Base-by-base conservation (phyloP, 2,329 filamentous ascomycete species). In the Aureobasidium vineae region DNA sequence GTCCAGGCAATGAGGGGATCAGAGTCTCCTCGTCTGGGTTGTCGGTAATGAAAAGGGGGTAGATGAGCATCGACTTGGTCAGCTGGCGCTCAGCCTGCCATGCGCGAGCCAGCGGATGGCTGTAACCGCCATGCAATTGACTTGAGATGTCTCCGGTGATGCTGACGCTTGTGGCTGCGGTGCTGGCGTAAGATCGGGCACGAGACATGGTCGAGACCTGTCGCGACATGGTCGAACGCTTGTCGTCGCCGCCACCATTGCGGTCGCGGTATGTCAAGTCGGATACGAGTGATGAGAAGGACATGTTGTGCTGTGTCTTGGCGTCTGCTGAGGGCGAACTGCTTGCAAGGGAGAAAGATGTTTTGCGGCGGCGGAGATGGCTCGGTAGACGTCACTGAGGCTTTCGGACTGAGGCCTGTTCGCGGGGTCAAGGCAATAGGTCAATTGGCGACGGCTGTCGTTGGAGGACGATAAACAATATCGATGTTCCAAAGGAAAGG, bases 21-120 rank as follows among this genome's bases (percentile, higher is more conserved):
- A 90, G 84, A 16, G 89, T 90, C 81, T 97, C 91, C 80, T 98
- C 94, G 74, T 98, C 91, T 41, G 94, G 90, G 75, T 91, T 87
- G 79, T 99, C 95, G 73, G 95, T 96, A 70, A 99, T 87, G 82
- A 99, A 99, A 71, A 99, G 85, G 15, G 95, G 95, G 80, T 96
- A 98, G 74, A 99, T 97, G 74, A 99, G 89, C 95, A 98, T 98
- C 43, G 93, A 95, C 92, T 83, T 83, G 67, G 81, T 83, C 71
- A 83, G 75, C 70, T 83, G 81, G 56, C 81, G 76, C 73, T 83
- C 81, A 2, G 81, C 81, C 71, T 83, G 81, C 81, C 81, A 83
- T 73, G 81, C 74, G 67, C 81, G 74, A 56, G 81, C 78, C 13
- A 83, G 77, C 21, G 81, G 81, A 69, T 83, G 81, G 69, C 78